Conservation (phyloP, 129 eudicot genomes). For the Saposhnikovia divaricata region DNA sequence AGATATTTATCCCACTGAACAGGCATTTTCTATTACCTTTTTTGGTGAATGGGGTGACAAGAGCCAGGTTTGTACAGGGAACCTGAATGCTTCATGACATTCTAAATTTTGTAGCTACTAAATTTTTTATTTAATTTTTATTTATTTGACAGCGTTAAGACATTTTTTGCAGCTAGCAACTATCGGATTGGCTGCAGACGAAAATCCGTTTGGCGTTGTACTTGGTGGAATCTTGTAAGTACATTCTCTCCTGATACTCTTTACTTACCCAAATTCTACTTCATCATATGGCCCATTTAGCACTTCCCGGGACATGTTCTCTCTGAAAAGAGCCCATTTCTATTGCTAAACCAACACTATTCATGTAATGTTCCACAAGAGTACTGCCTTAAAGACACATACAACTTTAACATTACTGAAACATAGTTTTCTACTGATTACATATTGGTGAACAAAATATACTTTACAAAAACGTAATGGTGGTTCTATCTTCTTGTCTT, state of each 20-base stretch:
- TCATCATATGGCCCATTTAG: neutral
- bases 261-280: neutral
- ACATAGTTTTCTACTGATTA: too few relatives aligned
- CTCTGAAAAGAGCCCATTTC: neutral
- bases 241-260: neutral
- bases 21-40: conserved; percentile 95
- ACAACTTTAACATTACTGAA: neutral
- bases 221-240: conserved; percentile 93
- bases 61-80: conserved; percentile 63
- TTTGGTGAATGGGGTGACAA: conserved; percentile 99
- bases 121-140: neutral
- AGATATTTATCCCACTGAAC: conserved; percentile 1
- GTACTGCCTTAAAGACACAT: neutral
- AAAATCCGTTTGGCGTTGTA: conserved; percentile 93
- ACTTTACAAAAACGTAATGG: too few relatives aligned
- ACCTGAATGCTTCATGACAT: neutral
- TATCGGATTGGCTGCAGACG: conserved; percentile 96
- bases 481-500: too few relatives aligned
- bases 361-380: neutral
- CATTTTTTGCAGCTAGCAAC: conserved; percentile 70
- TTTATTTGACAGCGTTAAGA: neutral
- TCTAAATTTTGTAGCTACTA: conserved; percentile 2
- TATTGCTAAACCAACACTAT: neutral
- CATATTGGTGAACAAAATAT: too few relatives aligned
- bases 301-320: neutral